Percentiles rank a stretch among this genome's conserved stretches.
Conservation (phyloP, 2,329 filamentous ascomycete species). For the Lachnum nothofagi region DNA sequence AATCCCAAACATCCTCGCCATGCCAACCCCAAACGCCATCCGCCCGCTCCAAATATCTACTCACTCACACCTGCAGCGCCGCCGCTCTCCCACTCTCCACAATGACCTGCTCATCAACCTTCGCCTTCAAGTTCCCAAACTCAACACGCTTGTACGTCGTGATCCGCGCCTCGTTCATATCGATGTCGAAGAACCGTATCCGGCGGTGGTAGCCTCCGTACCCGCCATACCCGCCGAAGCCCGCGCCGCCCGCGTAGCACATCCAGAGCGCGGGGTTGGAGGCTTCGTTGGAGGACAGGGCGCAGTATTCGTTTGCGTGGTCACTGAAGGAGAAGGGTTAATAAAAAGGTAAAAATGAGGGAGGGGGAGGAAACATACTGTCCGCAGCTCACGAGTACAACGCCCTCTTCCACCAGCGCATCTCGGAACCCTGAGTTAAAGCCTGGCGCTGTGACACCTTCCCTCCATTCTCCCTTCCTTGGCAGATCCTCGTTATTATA, state of each 20-base stretch:
- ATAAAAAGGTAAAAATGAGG: constrained; percentile 20
- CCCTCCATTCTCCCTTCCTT: constrained; percentile 68
- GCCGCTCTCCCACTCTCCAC: constrained; percentile 52
- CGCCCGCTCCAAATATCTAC: background rate
- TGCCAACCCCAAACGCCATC: background rate
- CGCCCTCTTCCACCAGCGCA: constrained; percentile 76
- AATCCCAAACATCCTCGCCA: background rate
- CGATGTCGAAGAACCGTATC: constrained; percentile 84
- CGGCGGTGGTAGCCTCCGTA: constrained; percentile 81
- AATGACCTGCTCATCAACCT: constrained; percentile 60
- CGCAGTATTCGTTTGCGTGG: constrained; percentile 95
- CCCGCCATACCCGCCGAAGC: constrained; percentile 92
- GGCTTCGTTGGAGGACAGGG: constrained; percentile 46
- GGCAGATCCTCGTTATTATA: constrained; percentile 61
- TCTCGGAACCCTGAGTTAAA: constrained; percentile 94
- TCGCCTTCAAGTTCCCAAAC: constrained; percentile 48
- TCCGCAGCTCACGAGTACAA: constrained; percentile 84
- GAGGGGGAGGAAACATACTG: constrained; percentile 56
- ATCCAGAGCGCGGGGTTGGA: constrained; percentile 77
- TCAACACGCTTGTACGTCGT: constrained; percentile 90
- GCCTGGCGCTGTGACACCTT: constrained; percentile 77
- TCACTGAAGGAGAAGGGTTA: constrained; percentile 51
- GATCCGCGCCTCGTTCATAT: constrained; percentile 84
- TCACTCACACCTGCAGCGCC: background rate
- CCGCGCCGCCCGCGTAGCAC: constrained; percentile 90